A percentile compares a stretch with the other conserved stretches of the same genome.
These are phyloP conservation scores for Bipolaris victoriae DNA, from an alignment of 2,329 filamentous ascomycete genomes.

Conservation along the genomic window DNA sequence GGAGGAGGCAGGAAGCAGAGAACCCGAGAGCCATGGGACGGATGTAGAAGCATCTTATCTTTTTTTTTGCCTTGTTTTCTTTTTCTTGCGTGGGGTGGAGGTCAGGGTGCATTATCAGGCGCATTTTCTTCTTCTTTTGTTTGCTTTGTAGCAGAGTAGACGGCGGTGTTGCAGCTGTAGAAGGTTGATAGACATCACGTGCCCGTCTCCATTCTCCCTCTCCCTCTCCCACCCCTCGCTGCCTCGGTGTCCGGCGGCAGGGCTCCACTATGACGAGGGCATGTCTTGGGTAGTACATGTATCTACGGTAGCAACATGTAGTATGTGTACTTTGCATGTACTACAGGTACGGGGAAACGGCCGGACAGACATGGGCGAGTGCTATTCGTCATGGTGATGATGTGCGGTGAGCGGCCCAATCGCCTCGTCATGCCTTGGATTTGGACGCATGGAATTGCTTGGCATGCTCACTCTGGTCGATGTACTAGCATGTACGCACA, in stretches of 20 bases:
- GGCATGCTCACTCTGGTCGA: neutral
- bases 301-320: too few relatives aligned
- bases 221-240: neutral
- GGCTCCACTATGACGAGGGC: too few relatives aligned
- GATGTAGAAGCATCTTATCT: constrained; percentile 46
- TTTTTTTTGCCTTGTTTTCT: too few relatives aligned
- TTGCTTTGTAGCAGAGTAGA: too few relatives aligned
- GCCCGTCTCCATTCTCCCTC: neutral
- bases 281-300: too few relatives aligned
- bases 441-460: constrained; percentile 1
- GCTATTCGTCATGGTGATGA: constrained; percentile 12
- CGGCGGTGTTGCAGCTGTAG: too few relatives aligned
- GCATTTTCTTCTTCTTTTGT: neutral
- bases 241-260: too few relatives aligned
- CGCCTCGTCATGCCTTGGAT: constrained; percentile 4
- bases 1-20: constrained; percentile 76
- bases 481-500: neutral
- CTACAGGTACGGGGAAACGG: neutral
- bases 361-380: neutral
- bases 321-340: too few relatives aligned
- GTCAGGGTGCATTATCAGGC: constrained; percentile 14
- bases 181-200: neutral
- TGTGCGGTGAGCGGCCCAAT: constrained; percentile 18
- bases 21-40: constrained; percentile 78
- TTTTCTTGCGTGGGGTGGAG: neutral